Evolutionary conservation across 208 protist species (phyloP).

Genomic region (Crithidia sp.): DNA sequence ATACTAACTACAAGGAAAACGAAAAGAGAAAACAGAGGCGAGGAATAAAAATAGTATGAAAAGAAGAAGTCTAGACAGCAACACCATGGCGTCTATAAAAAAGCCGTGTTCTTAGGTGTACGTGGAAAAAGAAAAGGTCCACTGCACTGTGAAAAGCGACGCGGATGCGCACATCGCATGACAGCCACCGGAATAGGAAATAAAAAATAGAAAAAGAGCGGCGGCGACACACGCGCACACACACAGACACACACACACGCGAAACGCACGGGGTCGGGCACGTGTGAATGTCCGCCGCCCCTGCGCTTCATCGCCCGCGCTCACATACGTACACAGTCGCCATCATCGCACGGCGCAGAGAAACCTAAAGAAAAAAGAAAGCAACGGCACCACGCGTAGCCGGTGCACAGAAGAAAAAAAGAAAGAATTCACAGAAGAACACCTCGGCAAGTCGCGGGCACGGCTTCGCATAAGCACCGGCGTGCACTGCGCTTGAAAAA

Average conservation of each 20-base stretch:
- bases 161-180: too few species aligned
- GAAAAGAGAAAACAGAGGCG: background rate
- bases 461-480: background rate
- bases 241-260: too few species aligned
- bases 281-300: too few species aligned
- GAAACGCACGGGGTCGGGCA: too few species aligned
- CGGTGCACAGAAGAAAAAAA: background rate
- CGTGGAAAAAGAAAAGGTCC: background rate
- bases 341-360: too few species aligned
- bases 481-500: background rate
- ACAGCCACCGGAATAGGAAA: background rate
- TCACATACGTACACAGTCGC: too few species aligned
- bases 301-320: too few species aligned
- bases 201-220: background rate
- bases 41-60: background rate
- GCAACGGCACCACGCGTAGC: background rate
- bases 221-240: too few species aligned
- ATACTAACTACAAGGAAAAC: too few species aligned
- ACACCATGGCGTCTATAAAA: too few species aligned
- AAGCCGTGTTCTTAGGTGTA: too few species aligned
- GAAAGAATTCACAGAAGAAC: background rate
- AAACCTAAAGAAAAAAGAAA: conserved; percentile 11
- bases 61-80: background rate
- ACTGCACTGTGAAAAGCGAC: background rate
- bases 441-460: background rate